These are phyloP conservation scores for Boeremia lycopersici DNA, from an alignment of 2,329 filamentous ascomycete genomes.

Conservation along the genomic window DNA sequence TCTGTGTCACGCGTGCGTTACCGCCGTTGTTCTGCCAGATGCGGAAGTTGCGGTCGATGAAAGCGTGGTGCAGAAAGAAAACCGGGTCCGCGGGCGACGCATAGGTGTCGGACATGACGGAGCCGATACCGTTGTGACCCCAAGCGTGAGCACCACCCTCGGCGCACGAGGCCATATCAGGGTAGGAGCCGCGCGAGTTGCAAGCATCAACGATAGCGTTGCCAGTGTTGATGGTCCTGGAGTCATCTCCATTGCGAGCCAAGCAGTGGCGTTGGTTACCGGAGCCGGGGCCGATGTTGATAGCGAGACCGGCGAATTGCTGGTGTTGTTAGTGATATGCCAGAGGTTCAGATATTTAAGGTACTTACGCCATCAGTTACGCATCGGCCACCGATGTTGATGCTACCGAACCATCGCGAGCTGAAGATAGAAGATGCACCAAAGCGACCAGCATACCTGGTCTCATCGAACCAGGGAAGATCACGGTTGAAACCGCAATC, in stretches of 20 bases:
- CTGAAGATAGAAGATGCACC: slow-evolving; percentile 40
- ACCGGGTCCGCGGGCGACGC: slow-evolving; percentile 43
- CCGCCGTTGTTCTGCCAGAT: slow-evolving; percentile 49
- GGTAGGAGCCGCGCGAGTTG: slow-evolving; percentile 30
- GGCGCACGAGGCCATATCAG: slow-evolving; percentile 33
- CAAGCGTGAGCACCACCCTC: slow-evolving; percentile 42
- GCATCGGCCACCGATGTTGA: slow-evolving; percentile 34
- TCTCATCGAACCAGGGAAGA: slow-evolving; percentile 49
- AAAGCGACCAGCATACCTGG: slow-evolving; percentile 39
- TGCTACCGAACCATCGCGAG: slow-evolving; percentile 32
- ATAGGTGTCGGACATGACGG: slow-evolving; percentile 42
- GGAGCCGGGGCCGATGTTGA: slow-evolving; percentile 39
- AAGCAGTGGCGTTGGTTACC: slow-evolving; percentile 40
- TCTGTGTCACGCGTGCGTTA: slow-evolving; percentile 28
- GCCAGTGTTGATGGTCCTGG: slow-evolving; percentile 34
- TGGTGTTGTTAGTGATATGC: slow-evolving; percentile 16
- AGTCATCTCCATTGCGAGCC: slow-evolving; percentile 33
- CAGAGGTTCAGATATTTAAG: not conserved
- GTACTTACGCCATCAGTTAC: slow-evolving; percentile 44
- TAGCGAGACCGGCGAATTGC: slow-evolving; percentile 41
- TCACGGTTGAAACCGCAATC: slow-evolving; percentile 51
- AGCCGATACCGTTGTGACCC: slow-evolving; percentile 45
- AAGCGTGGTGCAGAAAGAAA: slow-evolving; percentile 50
- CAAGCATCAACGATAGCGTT: slow-evolving; percentile 35
- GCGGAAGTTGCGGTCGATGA: slow-evolving; percentile 58